Percentiles rank a stretch among this genome's conserved stretches.
Conservation (phyloP, 2,329 filamentous ascomycete genomes). For the Penicillium janthinellum region DNA sequence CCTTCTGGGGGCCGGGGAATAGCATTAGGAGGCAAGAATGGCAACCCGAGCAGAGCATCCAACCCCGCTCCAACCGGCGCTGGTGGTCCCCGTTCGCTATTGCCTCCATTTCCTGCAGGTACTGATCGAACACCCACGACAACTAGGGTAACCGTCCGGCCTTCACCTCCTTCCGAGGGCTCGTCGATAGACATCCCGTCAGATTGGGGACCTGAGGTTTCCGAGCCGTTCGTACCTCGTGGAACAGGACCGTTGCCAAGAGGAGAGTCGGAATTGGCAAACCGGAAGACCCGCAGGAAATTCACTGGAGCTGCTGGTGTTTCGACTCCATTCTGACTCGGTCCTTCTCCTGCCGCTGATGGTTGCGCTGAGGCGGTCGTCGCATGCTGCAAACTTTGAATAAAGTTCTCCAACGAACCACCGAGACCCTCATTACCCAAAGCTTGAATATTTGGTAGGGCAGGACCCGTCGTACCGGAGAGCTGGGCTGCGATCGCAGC, state of each 20-base stretch:
- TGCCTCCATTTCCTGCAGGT: constrained; percentile 53
- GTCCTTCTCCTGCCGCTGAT: constrained; percentile 34
- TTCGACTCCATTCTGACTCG: constrained; percentile 39
- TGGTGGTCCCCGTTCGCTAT: constrained; percentile 49
- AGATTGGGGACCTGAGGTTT: constrained; percentile 26
- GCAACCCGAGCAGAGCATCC: constrained; percentile 50
- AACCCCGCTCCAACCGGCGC: constrained; percentile 45
- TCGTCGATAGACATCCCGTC: constrained; percentile 46
- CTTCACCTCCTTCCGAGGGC: constrained; percentile 47
- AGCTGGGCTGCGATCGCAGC: constrained; percentile 66
- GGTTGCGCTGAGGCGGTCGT: constrained; percentile 58
- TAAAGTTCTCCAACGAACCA: constrained; percentile 64
- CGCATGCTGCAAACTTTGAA: constrained; percentile 64
- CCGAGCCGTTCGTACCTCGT: constrained; percentile 29
- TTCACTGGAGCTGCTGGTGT: constrained; percentile 60
- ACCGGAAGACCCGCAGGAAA: constrained; percentile 69
- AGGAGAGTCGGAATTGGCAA: constrained; percentile 55
- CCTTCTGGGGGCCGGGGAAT: constrained; percentile 45
- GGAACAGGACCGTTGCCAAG: constrained; percentile 25
- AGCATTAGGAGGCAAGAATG: constrained; percentile 47
- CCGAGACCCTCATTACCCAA: constrained; percentile 59
- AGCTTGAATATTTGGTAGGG: constrained; percentile 57
- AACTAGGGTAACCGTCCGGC: constrained; percentile 67
- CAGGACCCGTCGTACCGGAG: constrained; percentile 61
- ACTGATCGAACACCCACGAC: constrained; percentile 70